These are phyloP conservation scores for Gracilaria gracilis DNA, from an alignment of 23 red algal genomes.

Conservation along the genomic window DNA sequence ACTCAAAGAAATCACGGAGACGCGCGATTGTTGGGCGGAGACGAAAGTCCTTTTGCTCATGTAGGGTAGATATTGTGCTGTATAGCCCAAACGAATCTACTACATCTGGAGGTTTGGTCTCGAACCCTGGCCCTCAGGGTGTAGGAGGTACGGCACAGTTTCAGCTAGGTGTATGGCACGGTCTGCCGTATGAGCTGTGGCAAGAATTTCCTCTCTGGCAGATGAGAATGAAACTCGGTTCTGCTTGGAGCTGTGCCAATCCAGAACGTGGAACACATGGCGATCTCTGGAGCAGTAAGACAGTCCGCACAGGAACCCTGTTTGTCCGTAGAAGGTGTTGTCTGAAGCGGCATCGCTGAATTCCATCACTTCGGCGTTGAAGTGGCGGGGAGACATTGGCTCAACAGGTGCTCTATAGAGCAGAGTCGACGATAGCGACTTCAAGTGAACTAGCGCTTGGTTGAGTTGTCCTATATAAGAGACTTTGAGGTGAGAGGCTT, in stretches of 20 bases:
- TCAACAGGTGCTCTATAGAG: not conserved
- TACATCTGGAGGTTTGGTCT: not conserved
- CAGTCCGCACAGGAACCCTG: conserved; percentile 1
- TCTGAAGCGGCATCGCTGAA: conserved; percentile 8
- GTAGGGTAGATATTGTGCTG: conserved; percentile 14
- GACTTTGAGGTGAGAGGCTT: not conserved
- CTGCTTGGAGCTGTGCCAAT: conserved; percentile 21
- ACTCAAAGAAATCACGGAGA: not conserved
- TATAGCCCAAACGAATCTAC: conserved; percentile 26
- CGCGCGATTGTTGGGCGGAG: conserved; percentile 8
- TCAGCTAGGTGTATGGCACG: not conserved
- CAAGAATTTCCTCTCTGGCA: conserved; percentile 8
- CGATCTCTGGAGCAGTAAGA: not conserved
- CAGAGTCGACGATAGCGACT: not conserved
- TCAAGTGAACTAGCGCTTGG: not conserved
- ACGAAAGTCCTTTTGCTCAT: conserved; percentile 9
- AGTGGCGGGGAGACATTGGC: not conserved
- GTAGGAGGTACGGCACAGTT: not conserved
- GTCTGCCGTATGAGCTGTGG: not conserved
- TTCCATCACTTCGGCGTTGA: not conserved
- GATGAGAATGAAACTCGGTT: not conserved
- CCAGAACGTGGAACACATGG: not conserved
- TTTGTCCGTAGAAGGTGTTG: conserved; percentile 1
- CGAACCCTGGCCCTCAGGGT: not conserved
- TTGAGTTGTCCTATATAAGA: conserved; percentile 3